Conservation (phyloP, 805 yeast species). For the Pichia sporocuriosa region DNA sequence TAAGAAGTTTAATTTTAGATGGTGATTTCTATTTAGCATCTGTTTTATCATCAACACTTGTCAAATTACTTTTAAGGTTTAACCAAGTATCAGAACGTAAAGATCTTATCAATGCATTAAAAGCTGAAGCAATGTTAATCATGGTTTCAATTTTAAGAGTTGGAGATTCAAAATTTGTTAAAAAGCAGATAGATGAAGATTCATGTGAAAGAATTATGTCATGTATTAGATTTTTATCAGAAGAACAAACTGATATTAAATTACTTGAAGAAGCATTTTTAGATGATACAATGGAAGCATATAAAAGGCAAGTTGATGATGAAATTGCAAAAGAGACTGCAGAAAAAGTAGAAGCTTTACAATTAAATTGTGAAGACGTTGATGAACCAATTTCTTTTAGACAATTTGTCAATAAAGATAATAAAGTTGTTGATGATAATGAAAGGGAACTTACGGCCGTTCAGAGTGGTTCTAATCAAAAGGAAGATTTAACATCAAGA, state of each 20-base stretch:
- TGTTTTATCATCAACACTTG: slow-evolving; percentile 78
- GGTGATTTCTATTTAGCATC: slow-evolving; percentile 92
- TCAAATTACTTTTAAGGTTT: slow-evolving; percentile 78
- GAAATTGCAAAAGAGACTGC: slow-evolving; percentile 55
- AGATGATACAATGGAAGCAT: slow-evolving; percentile 83
- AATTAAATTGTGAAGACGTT: slow-evolving; percentile 62
- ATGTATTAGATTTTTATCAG: slow-evolving; percentile 75
- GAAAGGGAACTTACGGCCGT: slow-evolving; percentile 59
- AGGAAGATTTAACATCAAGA: slow-evolving; percentile 64
- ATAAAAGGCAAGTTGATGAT: slow-evolving; percentile 56
- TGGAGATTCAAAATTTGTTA: slow-evolving; percentile 65
- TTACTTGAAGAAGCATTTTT: slow-evolving; percentile 62
- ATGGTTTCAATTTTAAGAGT: slow-evolving; percentile 88
- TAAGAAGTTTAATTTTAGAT: slow-evolving; percentile 71
- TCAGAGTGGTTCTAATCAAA: slow-evolving; percentile 41
- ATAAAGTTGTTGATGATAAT: slow-evolving; percentile 36
- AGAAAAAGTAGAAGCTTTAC: slow-evolving; percentile 48
- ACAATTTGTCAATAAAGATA: slow-evolving; percentile 52
- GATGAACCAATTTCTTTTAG: slow-evolving; percentile 77
- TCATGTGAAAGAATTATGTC: slow-evolving; percentile 89
- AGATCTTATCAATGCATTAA: slow-evolving; percentile 67
- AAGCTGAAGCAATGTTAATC: slow-evolving; percentile 90
- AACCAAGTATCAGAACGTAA: slow-evolving; percentile 45
- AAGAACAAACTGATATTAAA: slow-evolving; percentile 45
- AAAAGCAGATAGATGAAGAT: slow-evolving; percentile 87